A percentile compares a stretch with the other conserved stretches of the same genome.
These are phyloP conservation scores for Laburnicola sp. DNA, from an alignment of 2,329 filamentous ascomycete genomes.

Conservation along the genomic window DNA sequence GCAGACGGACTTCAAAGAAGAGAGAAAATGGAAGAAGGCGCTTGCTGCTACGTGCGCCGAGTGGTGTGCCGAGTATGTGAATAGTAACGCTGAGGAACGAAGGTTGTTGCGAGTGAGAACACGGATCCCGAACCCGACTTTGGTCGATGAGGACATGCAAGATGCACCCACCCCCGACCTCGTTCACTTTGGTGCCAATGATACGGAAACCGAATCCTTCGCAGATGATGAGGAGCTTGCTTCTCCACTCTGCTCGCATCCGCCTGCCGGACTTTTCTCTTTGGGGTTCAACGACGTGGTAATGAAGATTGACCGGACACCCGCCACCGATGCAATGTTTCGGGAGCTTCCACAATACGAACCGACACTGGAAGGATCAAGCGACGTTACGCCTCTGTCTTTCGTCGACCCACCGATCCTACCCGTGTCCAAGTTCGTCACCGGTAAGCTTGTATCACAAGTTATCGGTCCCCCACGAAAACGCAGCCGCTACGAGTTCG, in stretches of 20 bases:
- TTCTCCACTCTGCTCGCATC: slow-evolving; percentile 53
- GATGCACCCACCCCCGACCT: slow-evolving; percentile 47
- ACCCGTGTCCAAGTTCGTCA: slow-evolving; percentile 83
- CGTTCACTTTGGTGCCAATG: slow-evolving; percentile 41
- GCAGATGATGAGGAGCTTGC: slow-evolving; percentile 46
- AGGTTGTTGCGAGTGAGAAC: slow-evolving; percentile 69
- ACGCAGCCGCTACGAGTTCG: slow-evolving; percentile 80
- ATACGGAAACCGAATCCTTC: slow-evolving; percentile 46
- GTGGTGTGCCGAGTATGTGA: slow-evolving; percentile 82
- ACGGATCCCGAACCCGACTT: slow-evolving; percentile 33
- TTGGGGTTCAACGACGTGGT: slow-evolving; percentile 80
- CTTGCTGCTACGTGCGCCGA: slow-evolving; percentile 78
- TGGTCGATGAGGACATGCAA: slow-evolving; percentile 40
- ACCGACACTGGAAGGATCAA: slow-evolving; percentile 35
- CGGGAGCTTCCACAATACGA: slow-evolving; percentile 81
- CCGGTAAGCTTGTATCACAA: slow-evolving; percentile 74
- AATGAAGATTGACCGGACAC: slow-evolving; percentile 74
- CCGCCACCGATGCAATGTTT: slow-evolving; percentile 74
- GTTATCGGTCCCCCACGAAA: slow-evolving; percentile 69
- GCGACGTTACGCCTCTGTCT: slow-evolving; percentile 38
- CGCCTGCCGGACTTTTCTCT: slow-evolving; percentile 78
- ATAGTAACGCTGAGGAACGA: slow-evolving; percentile 64
- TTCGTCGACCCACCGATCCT: slow-evolving; percentile 61
- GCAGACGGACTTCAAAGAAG: slow-evolving; percentile 92
- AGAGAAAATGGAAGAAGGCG: slow-evolving; percentile 89